phyloP scores from a whole-genome alignment of 768 basidiomycete species.

The Russula brevipes region DNA sequence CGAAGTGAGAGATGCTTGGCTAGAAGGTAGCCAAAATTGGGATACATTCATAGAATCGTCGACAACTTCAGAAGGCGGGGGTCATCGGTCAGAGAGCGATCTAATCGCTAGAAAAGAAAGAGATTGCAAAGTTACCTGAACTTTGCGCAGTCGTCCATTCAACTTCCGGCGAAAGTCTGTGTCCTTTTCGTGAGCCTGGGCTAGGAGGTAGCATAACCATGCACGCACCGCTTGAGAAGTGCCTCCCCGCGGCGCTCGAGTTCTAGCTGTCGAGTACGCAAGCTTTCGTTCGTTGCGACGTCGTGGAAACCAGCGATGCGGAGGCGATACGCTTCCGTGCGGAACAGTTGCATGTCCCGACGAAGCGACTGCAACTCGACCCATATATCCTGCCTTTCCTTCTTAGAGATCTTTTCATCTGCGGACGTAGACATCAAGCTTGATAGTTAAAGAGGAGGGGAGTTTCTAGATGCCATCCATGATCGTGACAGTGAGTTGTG shows the following conservation, averaged over 20 bases:
- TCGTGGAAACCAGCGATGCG: constrained; percentile 4
- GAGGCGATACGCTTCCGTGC: constrained; percentile 14
- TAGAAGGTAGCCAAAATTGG: not conserved
- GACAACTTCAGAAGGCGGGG: not conserved
- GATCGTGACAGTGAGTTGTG: not conserved
- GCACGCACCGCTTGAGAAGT: constrained; percentile 6
- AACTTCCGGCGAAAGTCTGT: constrained; percentile 11
- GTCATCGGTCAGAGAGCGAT: not conserved
- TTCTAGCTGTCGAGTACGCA: constrained; percentile 3
- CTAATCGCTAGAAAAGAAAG: not conserved
- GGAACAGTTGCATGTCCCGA: constrained; percentile 11
- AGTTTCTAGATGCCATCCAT: too few relatives aligned
- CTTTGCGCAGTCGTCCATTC: not conserved
- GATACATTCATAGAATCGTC: not conserved
- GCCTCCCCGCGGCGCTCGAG: constrained; percentile 14
- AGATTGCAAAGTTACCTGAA: not conserved
- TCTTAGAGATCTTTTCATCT: not conserved
- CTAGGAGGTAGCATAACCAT: not conserved
- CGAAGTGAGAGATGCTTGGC: not conserved
- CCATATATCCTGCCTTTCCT: constrained; percentile 11
- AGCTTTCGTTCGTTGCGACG: not conserved
- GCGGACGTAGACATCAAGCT: not conserved
- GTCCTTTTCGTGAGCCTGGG: not conserved
- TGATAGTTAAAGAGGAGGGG: too few relatives aligned
- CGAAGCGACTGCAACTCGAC: constrained; percentile 5